Conservation (phyloP, 495 filamentous ascomycete genomes). For the Zalerion maritima region DNA sequence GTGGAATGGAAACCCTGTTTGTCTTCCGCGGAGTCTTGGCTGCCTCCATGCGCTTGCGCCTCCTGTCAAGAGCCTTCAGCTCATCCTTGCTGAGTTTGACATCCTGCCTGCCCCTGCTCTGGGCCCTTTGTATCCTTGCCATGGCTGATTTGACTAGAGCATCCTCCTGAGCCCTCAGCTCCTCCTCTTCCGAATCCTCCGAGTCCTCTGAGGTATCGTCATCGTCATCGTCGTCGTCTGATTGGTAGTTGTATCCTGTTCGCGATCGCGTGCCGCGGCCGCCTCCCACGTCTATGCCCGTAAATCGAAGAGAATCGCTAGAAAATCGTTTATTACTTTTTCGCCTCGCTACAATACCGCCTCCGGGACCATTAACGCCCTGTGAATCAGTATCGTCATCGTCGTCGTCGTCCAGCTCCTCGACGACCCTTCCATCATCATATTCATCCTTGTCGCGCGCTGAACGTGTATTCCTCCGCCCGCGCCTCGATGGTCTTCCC, state of each 20-base stretch:
- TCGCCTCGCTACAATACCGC: constrained; percentile 32
- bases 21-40: constrained; percentile 18
- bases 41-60: constrained; percentile 43
- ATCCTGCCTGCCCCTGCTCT: constrained; percentile 55
- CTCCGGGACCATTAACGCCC: constrained; percentile 44
- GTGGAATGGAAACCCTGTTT: constrained; percentile 27
- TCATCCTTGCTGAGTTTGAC: constrained; percentile 63
- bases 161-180: constrained; percentile 53
- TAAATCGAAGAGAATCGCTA: constrained; percentile 48
- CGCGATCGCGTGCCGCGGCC: constrained; percentile 28
- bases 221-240: constrained; percentile 33
- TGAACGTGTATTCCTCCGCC: constrained; percentile 44
- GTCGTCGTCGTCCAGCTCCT: constrained; percentile 44
- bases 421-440: constrained; percentile 39
- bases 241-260: constrained; percentile 28
- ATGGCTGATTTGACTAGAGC: constrained; percentile 57
- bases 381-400: constrained; percentile 47
- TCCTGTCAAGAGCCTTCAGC: constrained; percentile 54
- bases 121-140: constrained; percentile 60
- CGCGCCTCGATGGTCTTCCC: constrained; percentile 95
- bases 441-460: constrained; percentile 41
- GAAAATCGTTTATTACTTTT: constrained; percentile 28
- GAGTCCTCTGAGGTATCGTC: constrained; percentile 40
- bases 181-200: constrained; percentile 39
- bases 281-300: constrained; percentile 40